These are phyloP conservation scores for Pestalotiopsis sp. DNA, from an alignment of 2,329 filamentous ascomycete genomes.

Conservation along the genomic window DNA sequence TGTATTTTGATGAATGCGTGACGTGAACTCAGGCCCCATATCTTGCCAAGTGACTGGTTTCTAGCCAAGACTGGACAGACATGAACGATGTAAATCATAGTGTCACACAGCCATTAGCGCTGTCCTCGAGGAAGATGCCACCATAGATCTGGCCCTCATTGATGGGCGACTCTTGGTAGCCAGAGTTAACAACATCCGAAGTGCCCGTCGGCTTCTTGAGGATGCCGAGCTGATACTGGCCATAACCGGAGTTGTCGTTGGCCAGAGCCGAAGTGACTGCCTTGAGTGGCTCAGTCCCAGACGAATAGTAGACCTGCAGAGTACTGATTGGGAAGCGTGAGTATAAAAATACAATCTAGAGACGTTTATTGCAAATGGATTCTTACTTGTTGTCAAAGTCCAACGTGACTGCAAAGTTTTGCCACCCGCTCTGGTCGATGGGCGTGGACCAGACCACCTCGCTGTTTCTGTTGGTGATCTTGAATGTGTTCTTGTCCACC, in stretches of 20 bases:
- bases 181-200: conserved; percentile 51
- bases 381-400: conserved; percentile 58
- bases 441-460: conserved; percentile 42
- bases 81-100: conserved; percentile 27
- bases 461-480: conserved; percentile 42
- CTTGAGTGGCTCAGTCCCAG: conserved; percentile 46
- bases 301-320: conserved; percentile 60
- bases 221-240: conserved; percentile 60
- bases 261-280: conserved; percentile 46
- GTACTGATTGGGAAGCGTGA: conserved; percentile 39
- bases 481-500: conserved; percentile 41
- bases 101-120: conserved; percentile 43
- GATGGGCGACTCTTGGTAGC: conserved; percentile 49
- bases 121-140: conserved; percentile 53
- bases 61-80: too few relatives aligned
- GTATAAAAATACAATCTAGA: background rate
- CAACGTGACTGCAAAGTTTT: conserved; percentile 63
- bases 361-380: background rate
- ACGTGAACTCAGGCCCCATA: too few relatives aligned
- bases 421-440: conserved; percentile 52
- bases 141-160: conserved; percentile 55
- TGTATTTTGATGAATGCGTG: too few relatives aligned
- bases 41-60: too few relatives aligned
- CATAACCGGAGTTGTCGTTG: conserved; percentile 57
- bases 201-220: conserved; percentile 60